phyloP scores from a whole-genome alignment of 306 rosid genomes.

The Trifolium fragiferum region DNA sequence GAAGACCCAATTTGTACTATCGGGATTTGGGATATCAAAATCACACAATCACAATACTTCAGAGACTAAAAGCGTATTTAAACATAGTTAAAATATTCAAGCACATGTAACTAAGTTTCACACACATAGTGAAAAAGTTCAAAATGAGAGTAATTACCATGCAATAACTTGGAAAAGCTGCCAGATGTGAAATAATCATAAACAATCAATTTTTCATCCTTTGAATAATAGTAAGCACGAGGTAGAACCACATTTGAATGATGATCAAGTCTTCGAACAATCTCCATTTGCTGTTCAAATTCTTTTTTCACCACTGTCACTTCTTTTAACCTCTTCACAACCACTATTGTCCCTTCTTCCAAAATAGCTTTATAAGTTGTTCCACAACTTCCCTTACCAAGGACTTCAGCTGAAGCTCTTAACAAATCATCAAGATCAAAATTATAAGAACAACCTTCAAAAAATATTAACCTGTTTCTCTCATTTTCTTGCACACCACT shows the following conservation, averaged over 20 bases:
- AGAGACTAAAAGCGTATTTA: no score
- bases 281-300: conserved; percentile 81
- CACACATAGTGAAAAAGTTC: no score
- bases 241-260: conserved; percentile 69
- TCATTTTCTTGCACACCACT: conserved; percentile 83
- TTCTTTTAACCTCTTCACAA: conserved; percentile 78
- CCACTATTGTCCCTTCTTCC: conserved; percentile 76
- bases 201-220: conserved; percentile 78
- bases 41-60: no score
- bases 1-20: no score
- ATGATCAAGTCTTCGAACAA: conserved; percentile 58
- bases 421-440: conserved; percentile 84
- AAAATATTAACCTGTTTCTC: conserved; percentile 69
- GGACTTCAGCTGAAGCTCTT: conserved; percentile 85
- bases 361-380: conserved; percentile 81
- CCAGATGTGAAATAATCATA: conserved; percentile 63
- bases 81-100: no score
- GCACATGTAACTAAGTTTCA: no score
- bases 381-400: conserved; percentile 84
- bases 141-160: conserved; percentile 55
- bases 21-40: no score
- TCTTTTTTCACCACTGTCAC: conserved; percentile 66
- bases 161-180: conserved; percentile 66
- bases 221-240: conserved; percentile 79
- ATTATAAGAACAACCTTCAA: conserved; percentile 61